Conservation (phyloP, 2,329 filamentous ascomycete genomes). For the Venturia asperata region DNA sequence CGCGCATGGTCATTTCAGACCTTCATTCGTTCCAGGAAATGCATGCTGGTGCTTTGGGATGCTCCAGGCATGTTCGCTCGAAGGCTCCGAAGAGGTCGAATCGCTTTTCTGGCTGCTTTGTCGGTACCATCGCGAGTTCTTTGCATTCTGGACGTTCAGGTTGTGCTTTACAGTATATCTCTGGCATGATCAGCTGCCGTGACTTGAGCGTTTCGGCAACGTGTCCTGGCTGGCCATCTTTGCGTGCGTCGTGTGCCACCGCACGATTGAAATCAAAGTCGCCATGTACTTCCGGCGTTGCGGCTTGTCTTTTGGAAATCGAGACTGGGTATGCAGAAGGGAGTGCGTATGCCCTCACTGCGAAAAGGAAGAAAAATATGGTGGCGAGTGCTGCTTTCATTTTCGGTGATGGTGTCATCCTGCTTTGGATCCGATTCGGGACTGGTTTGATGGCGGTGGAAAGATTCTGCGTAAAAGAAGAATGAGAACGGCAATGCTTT, state of each 20-base stretch:
- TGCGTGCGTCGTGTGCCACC: not conserved
- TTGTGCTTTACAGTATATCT: not conserved
- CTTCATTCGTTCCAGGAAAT: not conserved
- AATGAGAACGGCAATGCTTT: not conserved
- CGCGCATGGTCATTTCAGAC: not conserved
- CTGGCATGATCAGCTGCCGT: not conserved
- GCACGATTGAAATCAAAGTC: not conserved
- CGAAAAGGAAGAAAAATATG: not conserved
- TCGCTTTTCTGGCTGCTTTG: constrained; percentile 1
- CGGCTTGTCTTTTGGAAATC: not conserved
- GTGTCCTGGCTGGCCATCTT: not conserved
- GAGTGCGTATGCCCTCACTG: not conserved
- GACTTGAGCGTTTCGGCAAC: not conserved
- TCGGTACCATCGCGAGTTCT: not conserved
- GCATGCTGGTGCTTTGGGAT: not conserved
- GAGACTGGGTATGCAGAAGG: not conserved
- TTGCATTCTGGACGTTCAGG: not conserved
- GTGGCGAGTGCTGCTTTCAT: not conserved
- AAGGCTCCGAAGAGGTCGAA: not conserved
- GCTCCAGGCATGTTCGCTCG: not conserved
- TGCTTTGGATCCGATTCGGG: not conserved
- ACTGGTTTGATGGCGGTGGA: not conserved
- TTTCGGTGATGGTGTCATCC: not conserved
- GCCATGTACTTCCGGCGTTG: no score
- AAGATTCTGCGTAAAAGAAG: not conserved